A percentile compares a stretch with the other conserved stretches of the same genome.
Conservation (phyloP, 805 yeast species). For the Yarrowia yakushimensis region DNA sequence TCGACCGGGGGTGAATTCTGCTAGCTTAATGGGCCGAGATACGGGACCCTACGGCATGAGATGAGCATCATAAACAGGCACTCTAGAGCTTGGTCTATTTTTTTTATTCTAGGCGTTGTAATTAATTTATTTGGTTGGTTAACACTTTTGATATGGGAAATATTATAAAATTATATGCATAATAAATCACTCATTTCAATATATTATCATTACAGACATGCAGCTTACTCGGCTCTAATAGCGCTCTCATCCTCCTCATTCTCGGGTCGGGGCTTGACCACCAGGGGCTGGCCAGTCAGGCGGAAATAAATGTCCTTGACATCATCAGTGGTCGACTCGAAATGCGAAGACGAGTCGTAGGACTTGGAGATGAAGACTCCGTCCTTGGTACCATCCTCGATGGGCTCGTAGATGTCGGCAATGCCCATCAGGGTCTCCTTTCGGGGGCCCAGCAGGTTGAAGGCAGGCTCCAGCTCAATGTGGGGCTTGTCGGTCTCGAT, state of each 20-base stretch:
- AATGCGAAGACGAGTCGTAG: slow-evolving; percentile 92
- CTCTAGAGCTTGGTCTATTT: not conserved
- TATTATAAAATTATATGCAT: not conserved
- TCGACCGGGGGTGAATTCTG: slow-evolving; percentile 25
- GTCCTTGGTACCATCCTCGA: slow-evolving; percentile 74
- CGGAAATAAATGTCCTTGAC: slow-evolving; percentile 91
- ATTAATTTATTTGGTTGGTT: slow-evolving; percentile 21
- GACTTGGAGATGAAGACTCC: slow-evolving; percentile 80
- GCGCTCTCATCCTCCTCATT: slow-evolving; percentile 44
- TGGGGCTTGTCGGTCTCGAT: slow-evolving; percentile 93
- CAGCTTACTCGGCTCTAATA: slow-evolving; percentile 25
- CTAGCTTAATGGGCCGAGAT: slow-evolving; percentile 27
- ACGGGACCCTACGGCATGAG: slow-evolving; percentile 29
- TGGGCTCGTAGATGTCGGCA: slow-evolving; percentile 85
- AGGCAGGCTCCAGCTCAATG: slow-evolving; percentile 87
- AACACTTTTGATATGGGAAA: too few relatives aligned
- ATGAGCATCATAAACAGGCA: not conserved
- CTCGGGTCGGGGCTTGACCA: slow-evolving; percentile 69
- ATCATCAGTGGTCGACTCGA: slow-evolving; percentile 94
- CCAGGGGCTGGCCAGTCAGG: slow-evolving; percentile 88
- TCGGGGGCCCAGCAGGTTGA: slow-evolving; percentile 75
- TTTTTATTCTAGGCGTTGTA: slow-evolving; percentile 23
- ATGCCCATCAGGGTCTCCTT: slow-evolving; percentile 90
- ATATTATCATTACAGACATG: slow-evolving; percentile 24
- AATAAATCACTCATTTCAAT: slow-evolving; percentile 9